Base-by-base conservation (phyloP, 1,139 yeast genomes). In the Hansenula anomala region DNA sequence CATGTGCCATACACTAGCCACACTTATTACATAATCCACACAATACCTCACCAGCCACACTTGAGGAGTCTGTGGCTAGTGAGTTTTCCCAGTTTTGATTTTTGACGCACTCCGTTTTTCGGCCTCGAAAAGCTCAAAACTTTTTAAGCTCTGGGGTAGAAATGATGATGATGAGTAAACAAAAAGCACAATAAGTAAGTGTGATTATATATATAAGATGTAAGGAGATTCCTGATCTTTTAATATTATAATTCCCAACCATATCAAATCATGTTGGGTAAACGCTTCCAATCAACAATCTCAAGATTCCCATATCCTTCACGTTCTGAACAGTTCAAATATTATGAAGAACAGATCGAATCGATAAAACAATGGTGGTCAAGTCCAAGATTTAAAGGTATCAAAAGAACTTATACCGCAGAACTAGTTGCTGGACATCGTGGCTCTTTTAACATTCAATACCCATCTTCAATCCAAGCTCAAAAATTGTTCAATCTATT, bases 381-480 rank as follows among this genome's bases (percentile, higher is more conserved):
- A 1, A 49, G 67, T 10, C 71, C 71, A 6, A 65, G 84, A 34
- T 78, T 71, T 54, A 56, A 63, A 39, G 69, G 71, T 29, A 63
- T 78, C 39, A 60, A 59, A 36, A 66, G 86, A 40, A 74, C 80
- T 3, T 78, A 79, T 51, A 56, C 66, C 6, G 76, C 84, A 3
- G 61, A 61, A 30, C 70, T 72, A 44, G 78, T 79, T 15, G 80
- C 80, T 12, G 59, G 64, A 28, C 70, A 73, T 50, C 61, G 82
- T 36, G 81, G 81, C 12, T 63, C 77, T 2, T 48, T 76, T 11
- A 23, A 23, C 12, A 14, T 31, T 11, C 18, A 58, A 12, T 74
- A 73, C 41, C 71, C 78, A 3, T 77, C 84, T 0, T 75, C 80
- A 2, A 55, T 59, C 9, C 83, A 76, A 54, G 79, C 82, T 6